These are phyloP conservation scores for Neofusicoccum parvum DNA, from an alignment of 2,329 filamentous ascomycete genomes.

Conservation along the genomic window DNA sequence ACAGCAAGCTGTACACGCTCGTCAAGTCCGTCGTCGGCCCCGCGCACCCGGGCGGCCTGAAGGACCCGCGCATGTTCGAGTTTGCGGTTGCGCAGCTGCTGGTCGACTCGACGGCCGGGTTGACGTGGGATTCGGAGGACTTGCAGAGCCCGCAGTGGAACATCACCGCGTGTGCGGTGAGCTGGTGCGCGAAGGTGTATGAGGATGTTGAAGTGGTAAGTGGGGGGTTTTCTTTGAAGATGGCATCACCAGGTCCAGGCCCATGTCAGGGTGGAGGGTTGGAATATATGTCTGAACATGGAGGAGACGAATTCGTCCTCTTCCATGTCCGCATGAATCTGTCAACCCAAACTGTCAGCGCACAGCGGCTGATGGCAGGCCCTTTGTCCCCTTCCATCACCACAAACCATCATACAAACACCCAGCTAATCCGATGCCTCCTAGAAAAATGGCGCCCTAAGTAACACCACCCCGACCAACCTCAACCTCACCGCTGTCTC, in stretches of 20 bases:
- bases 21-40: neutral
- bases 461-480: neutral
- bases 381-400: too few relatives aligned
- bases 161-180: conserved; percentile 5
- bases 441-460: neutral
- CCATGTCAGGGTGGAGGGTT: neutral
- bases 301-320: too few relatives aligned
- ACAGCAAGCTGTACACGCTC: neutral
- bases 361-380: too few relatives aligned
- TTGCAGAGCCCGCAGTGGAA: conserved; percentile 5
- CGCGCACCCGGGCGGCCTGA: neutral
- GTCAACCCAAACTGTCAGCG: too few relatives aligned
- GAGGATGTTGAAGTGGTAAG: conserved; percentile 1
- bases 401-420: too few relatives aligned
- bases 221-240: neutral
- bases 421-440: neutral
- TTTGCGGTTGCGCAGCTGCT: neutral
- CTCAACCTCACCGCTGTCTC: neutral
- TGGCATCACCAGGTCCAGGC: too few relatives aligned
- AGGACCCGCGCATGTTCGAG: conserved; percentile 4
- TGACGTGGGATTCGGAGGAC: neutral
- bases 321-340: too few relatives aligned
- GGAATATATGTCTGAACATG: neutral
- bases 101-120: neutral
- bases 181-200: conserved; percentile 10